Base-by-base conservation (phyloP, 1,139 yeast genomes). In the Hyphopichia khmerensis region DNA sequence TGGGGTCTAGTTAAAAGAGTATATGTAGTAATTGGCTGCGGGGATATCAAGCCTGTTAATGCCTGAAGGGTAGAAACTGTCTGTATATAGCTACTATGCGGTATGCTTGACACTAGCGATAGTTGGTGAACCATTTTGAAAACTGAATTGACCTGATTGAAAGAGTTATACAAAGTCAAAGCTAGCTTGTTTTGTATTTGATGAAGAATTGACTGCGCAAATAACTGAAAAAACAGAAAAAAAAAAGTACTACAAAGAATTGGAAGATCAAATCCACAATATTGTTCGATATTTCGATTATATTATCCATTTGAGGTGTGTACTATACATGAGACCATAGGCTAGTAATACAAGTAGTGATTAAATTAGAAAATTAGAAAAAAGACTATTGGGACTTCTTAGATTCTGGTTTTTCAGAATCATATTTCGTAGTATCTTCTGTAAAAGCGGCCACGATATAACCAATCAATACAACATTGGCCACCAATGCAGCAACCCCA, bases 361-460 rank as follows among this genome's bases (percentile, higher is more conserved):
- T 21, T 21, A n/a, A n/a, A n/a, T n/a, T n/a, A n/a, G n/a, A n/a
- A n/a, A n/a, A n/a, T n/a, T n/a, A n/a, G 24, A 8, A 6, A 21
- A 21, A 6, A 21, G 10, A 26, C 24, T n/a, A 46, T 17, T 43
- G 43, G 13, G 27, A 14, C 43, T 48, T 44, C 41, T 44, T 46
- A 7, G 43, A 64, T 40, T 65, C 65, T 32, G 66, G 63, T 36
- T 59, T 66, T 7, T 57, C 60, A 35, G 38, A 27, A n/a, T 27
- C 38, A 14, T 62, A 56, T 29, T 62, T 63, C 11, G 67, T 59
- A n/a, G 82, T 67, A 43, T 87, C 90, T 60, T 93, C 99, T 21
- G 77, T 77, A 61, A 91, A 90, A 0, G 99, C 98, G 41, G 81
- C 91, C 15, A 89, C 73, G 18, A 93, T 86, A 59, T 88, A 93